These are phyloP conservation scores for Paramecium primaurelia DNA, from an alignment of 73 alveolate species.

Conservation along the genomic window DNA sequence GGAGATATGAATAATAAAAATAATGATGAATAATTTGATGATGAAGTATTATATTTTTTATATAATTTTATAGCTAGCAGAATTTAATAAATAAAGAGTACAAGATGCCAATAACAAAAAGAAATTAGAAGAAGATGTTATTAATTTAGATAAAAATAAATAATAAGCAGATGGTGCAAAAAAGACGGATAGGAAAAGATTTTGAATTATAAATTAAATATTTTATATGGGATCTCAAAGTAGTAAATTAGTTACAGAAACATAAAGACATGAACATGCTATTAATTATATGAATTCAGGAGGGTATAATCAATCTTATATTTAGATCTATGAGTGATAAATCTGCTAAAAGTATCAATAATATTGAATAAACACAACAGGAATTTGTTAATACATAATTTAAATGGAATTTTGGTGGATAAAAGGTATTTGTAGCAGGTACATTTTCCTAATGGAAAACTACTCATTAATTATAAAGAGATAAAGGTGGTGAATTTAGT, in stretches of 20 bases:
- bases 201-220: constrained; percentile 33
- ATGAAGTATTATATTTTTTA: neutral
- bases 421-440: constrained; percentile 75
- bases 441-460: constrained; percentile 80
- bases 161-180: neutral
- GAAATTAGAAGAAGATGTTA: neutral
- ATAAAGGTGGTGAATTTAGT: constrained; percentile 4
- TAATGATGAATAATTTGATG: neutral
- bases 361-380: neutral
- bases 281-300: constrained; percentile 52
- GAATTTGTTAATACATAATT: constrained; percentile 59
- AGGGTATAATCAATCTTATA: constrained; percentile 18
- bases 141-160: neutral
- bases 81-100: neutral
- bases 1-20: neutral
- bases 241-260: constrained; percentile 58
- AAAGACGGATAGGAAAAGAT: neutral
- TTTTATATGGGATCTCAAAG: constrained; percentile 62
- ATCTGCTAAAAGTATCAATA: neutral
- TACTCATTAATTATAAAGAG: constrained; percentile 72
- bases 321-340: constrained; percentile 14
- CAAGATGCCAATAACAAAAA: neutral
- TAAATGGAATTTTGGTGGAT: constrained; percentile 84
- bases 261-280: constrained; percentile 1
- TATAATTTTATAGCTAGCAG: neutral